Evolutionary conservation across 257 asterid genomes (phyloP).

Genomic region (Nicotiana knightiana): DNA sequence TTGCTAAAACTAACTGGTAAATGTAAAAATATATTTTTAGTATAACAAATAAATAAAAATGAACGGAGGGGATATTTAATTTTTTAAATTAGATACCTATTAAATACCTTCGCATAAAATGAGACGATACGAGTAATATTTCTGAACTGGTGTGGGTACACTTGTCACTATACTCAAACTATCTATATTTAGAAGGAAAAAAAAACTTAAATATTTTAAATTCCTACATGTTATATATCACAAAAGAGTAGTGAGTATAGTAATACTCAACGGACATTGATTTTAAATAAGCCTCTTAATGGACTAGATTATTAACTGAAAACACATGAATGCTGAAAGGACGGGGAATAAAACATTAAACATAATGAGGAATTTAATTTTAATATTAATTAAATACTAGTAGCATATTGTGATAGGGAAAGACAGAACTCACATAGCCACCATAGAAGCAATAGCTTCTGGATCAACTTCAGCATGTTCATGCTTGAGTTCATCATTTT

Average conservation of each 20-base stretch:
- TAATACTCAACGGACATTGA: not conserved
- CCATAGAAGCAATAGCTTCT: slow-evolving; percentile 60
- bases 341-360: not conserved
- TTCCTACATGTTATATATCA: not conserved
- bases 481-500: slow-evolving; percentile 27
- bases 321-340: slow-evolving; percentile 8
- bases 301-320: slow-evolving; percentile 5
- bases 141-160: too few relatives aligned
- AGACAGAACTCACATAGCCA: slow-evolving; percentile 49
- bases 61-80: too few relatives aligned
- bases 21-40: too few relatives aligned
- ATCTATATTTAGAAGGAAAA: not conserved
- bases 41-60: too few relatives aligned
- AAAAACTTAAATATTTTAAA: not conserved
- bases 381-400: not conserved
- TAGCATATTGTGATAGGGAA: not conserved
- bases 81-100: too few relatives aligned
- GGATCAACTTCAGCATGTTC: slow-evolving; percentile 63
- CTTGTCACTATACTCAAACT: not conserved
- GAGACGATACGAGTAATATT: too few relatives aligned
- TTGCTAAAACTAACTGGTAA: too few relatives aligned
- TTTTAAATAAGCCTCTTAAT: not conserved
- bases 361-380: not conserved
- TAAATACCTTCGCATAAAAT: too few relatives aligned
- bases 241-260: not conserved